Base-by-base conservation (phyloP, 23 red algal genomes). In the Pyropia haitanensis region DNA sequence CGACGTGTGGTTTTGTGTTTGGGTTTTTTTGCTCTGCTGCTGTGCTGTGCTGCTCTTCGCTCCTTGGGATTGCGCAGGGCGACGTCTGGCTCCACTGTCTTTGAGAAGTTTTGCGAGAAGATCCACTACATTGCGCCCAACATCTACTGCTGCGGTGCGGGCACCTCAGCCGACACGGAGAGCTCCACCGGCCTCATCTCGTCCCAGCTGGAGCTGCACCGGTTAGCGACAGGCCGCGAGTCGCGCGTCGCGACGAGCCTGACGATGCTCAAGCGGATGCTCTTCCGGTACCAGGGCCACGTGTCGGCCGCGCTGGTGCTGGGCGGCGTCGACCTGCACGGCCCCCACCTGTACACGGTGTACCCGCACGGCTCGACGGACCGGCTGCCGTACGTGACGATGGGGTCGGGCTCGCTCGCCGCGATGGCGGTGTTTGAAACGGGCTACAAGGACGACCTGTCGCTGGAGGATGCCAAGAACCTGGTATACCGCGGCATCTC, bases 41-140 rank as follows among this genome's bases (percentile, higher is more conserved):
- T 13, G 29, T 60, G 57, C 12, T 8, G 5, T 8, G 24, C 9
- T 29, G 57, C 10, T 12, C 29, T 60, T 3, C 24, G 5, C 8
- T 60, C 12, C 4, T 27, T 60, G 6, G 5, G 57, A 12, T 13
- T 14, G 57, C 5, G 16, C 2, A 73, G 72, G 51, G 94, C 94
- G 14, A 98, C 94, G 3, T 79, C 85, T 13, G 94, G 75, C 4
- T 21, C 79, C 17, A 85, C 80, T 12, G 94, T 98, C 18, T 89
- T 89, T 76, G 86, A 98, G 48, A 98, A 98, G 75, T 77, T 91
- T 64, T 98, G 94, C 68, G 64, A 80, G 63, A 98, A 98, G 94
- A 98, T 98, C 51, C 94, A 98, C 59, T 98, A 98, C 72, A 91
- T 98, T 48, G 85, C 94, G 2, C 79, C 88, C 25, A 98, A 91